Base-by-base conservation (phyloP, 495 filamentous ascomycete genomes). In the Coniosporium apollinis region DNA sequence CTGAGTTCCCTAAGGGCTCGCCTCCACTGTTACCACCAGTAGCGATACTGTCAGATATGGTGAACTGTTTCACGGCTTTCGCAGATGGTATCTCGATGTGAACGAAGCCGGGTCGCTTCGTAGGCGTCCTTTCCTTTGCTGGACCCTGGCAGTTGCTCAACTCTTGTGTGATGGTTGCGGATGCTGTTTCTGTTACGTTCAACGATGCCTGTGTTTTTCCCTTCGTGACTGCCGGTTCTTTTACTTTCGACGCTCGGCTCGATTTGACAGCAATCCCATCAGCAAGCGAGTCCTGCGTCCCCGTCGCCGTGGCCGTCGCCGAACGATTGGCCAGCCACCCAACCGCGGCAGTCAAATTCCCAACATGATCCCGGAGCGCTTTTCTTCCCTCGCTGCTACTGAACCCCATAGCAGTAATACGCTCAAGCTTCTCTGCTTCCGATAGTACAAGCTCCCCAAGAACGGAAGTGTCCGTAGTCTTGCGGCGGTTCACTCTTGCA, bases 331-430 rank as follows among this genome's bases (percentile, higher is more conserved):
- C 14, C 18, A 44, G 19, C 43, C 38, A 38, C 25, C 47, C 34
- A 8, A 44, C 41, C 14, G 41, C 28, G 26, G 19, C 18, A 17
- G 24, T 30, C 15, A 47, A 21, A 34, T 39, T 28, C 5, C 41
- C 41, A 19, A 30, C 14, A 29, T 31, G 32, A 18, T 39, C 17
- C 11, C 34, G 19, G 11, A 50, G 33, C 8, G 44, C 47, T 18
- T 24, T 39, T 36, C 19, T 21, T 9, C 35, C 42, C 16, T 32
- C 41, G 3, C 30, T 30, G 5, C 40, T 34, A 19, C 39, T 46
- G 30, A 52, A 49, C 7, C 46, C 49, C 46, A 49, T 49, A 5
- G 33, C 33, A 19, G 34, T 42, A 9, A 49, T 49, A 19, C 28
- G 28, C 10, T 42, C 43, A 6, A 47, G 28, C 21, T 49, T 49